These are phyloP conservation scores for Taiozyma sp. DNA, from an alignment of 1,139 yeast species.

Conservation along the genomic window DNA sequence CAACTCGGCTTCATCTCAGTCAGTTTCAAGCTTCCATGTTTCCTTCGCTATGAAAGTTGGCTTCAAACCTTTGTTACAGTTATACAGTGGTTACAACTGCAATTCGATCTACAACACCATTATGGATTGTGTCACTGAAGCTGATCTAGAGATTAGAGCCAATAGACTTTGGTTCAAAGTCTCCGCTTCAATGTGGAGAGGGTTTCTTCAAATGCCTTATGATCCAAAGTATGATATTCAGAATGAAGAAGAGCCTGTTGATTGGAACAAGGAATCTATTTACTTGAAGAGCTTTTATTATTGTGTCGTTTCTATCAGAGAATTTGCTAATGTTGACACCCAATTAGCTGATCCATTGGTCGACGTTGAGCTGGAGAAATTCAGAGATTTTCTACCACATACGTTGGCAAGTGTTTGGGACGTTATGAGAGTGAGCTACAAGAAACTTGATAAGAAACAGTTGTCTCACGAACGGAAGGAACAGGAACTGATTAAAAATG, in stretches of 20 bases:
- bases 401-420: constrained; percentile 2
- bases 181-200: constrained; percentile 14
- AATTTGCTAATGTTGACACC: neutral
- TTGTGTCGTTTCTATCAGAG: neutral
- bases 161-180: constrained; percentile 26
- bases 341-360: neutral
- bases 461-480: constrained; percentile 2
- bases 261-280: constrained; percentile 3
- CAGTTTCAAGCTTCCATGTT: constrained; percentile 7
- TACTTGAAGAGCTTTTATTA: constrained; percentile 12
- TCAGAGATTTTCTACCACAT: constrained; percentile 6
- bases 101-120: constrained; percentile 23
- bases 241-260: constrained; percentile 3
- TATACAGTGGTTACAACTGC: constrained; percentile 27
- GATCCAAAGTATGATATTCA: constrained; percentile 12
- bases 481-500: neutral
- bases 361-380: neutral
- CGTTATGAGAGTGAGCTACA: neutral
- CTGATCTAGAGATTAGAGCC: constrained; percentile 22
- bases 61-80: constrained; percentile 27
- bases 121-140: constrained; percentile 19
- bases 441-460: constrained; percentile 8
- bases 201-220: constrained; percentile 14
- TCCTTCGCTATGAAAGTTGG: constrained; percentile 12
- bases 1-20: constrained; percentile 10